Conservation (phyloP, 1,284 basidiomycete genomes). For the Malassezia sympodialis region DNA sequence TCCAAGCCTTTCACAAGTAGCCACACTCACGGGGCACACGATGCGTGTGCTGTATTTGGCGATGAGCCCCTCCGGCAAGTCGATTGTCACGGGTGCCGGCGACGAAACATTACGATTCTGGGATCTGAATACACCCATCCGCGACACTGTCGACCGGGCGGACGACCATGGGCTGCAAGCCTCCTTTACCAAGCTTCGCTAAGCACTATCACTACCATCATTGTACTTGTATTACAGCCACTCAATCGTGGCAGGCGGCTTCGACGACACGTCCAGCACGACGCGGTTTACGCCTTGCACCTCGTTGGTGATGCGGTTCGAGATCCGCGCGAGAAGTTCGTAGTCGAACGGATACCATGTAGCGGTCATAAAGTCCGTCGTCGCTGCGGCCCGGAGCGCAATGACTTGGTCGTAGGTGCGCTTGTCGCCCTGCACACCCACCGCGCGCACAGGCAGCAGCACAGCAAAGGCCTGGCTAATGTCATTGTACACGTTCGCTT, state of each 20-base stretch:
- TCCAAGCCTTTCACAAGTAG: slow-evolving; percentile 62
- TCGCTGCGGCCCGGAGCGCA: slow-evolving; percentile 39
- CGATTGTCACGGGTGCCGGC: slow-evolving; percentile 93
- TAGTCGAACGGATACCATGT: slow-evolving; percentile 72
- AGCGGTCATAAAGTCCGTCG: slow-evolving; percentile 48
- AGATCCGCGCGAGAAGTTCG: slow-evolving; percentile 78
- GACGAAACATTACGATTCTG: slow-evolving; percentile 93
- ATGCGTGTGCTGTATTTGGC: slow-evolving; percentile 75
- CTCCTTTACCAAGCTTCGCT: slow-evolving; percentile 42
- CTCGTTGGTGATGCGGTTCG: slow-evolving; percentile 96
- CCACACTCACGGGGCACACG: slow-evolving; percentile 89
- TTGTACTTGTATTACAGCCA: slow-evolving; percentile 29
- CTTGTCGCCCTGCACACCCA: slow-evolving; percentile 94
- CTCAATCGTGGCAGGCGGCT: slow-evolving; percentile 71
- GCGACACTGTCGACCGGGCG: slow-evolving; percentile 23
- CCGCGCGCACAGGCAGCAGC: slow-evolving; percentile 86
- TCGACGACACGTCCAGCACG: slow-evolving; percentile 74
- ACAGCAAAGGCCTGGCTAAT: slow-evolving; percentile 97
- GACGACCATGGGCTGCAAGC: slow-evolving; percentile 30
- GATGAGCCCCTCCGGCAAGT: slow-evolving; percentile 92
- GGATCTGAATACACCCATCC: slow-evolving; percentile 50
- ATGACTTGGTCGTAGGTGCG: slow-evolving; percentile 90
- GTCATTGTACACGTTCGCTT: slow-evolving; percentile 79
- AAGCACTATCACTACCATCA: slow-evolving; percentile 10
- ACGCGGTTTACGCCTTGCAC: slow-evolving; percentile 64